Conservation (phyloP, 257 asterid genomes). For the Fraxinus anomala region DNA sequence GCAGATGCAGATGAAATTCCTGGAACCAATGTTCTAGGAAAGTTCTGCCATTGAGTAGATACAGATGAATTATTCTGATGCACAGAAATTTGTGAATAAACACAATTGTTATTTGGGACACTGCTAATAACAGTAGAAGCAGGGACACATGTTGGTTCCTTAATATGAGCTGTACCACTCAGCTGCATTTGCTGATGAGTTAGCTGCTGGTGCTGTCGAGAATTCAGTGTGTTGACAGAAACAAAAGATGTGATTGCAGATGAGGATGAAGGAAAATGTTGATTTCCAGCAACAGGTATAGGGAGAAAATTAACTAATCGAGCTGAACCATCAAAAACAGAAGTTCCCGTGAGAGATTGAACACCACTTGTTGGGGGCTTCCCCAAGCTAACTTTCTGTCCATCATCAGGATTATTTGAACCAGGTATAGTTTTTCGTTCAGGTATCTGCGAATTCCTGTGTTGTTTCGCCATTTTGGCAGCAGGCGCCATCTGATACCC, state of each 20-base stretch:
- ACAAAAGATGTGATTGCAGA: constrained; percentile 14
- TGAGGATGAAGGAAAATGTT: constrained; percentile 24
- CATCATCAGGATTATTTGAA: constrained; percentile 6
- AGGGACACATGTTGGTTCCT: constrained; percentile 24
- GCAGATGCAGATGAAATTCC: constrained; percentile 24
- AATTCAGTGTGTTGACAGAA: constrained; percentile 24
- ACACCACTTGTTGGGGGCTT: constrained; percentile 15
- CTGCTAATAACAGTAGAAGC: constrained; percentile 24
- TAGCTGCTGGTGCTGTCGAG: constrained; percentile 34
- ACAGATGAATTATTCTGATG: constrained; percentile 23
- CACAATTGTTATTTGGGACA: constrained; percentile 17
- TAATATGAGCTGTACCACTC: constrained; percentile 25
- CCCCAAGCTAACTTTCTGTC: constrained; percentile 15
- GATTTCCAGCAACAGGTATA: constrained; percentile 28
- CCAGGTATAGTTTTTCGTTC: constrained; percentile 32
- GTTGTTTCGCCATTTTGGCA: constrained; percentile 11
- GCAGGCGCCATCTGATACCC: constrained; percentile 34
- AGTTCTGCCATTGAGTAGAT: constrained; percentile 31
- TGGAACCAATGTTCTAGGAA: constrained; percentile 25
- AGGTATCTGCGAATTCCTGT: constrained; percentile 36
- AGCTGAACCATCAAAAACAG: constrained; percentile 36
- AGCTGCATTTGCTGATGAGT: constrained; percentile 43
- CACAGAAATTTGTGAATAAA: constrained; percentile 15
- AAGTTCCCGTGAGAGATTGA: constrained; percentile 31
- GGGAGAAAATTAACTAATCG: constrained; percentile 31